Evolutionary conservation across 2,329 filamentous ascomycete species (phyloP), one percentile per base, ranked within the genome.

Genomic region (Venturia oleaginea): DNA sequence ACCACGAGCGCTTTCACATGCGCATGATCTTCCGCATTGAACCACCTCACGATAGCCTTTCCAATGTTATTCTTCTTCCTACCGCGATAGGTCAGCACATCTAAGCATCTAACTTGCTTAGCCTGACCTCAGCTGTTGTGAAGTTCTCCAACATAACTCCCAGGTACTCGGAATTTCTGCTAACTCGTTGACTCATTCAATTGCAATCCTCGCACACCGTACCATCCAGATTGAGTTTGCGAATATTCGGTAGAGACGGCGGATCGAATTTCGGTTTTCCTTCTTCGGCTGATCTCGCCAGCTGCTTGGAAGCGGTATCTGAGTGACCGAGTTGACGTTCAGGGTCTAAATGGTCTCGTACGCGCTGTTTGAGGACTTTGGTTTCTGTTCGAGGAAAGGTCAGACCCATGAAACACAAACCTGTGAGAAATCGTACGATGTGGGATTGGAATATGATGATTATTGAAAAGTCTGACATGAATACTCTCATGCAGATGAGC

Each of bases 361-460:
- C 85, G 19, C 87, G 82, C 66, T 91, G 86, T 78, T 97, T 97
- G 54, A 97, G 82, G 69, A 93, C 87, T 76, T 97, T 96, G 2
- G 90, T 92, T 78, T 97, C 92, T 77, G 22, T 3, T 65, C 59
- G 48, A 61, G 60, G 66, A 61, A 48, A 38, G 42, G 6, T n/a
- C 38, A 46, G 55, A 37, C 10, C n/a, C n/a, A n/a, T n/a, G n/a
- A n/a, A n/a, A n/a, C n/a, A n/a, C n/a, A n/a, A n/a, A n/a, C n/a
- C n/a, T n/a, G n/a, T n/a, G n/a, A n/a, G n/a, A n/a, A n/a, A n/a
- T n/a, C n/a, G n/a, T n/a, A n/a, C n/a, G n/a, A n/a, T n/a, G n/a
- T n/a, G n/a, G n/a, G n/a, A n/a, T n/a, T n/a, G n/a, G n/a, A n/a
- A n/a, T n/a, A n/a, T n/a, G n/a, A n/a, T n/a, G n/a, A n/a, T n/a